Conservation (phyloP, 192 early-diverging fungal species). For the Helicostylum pulchrum region DNA sequence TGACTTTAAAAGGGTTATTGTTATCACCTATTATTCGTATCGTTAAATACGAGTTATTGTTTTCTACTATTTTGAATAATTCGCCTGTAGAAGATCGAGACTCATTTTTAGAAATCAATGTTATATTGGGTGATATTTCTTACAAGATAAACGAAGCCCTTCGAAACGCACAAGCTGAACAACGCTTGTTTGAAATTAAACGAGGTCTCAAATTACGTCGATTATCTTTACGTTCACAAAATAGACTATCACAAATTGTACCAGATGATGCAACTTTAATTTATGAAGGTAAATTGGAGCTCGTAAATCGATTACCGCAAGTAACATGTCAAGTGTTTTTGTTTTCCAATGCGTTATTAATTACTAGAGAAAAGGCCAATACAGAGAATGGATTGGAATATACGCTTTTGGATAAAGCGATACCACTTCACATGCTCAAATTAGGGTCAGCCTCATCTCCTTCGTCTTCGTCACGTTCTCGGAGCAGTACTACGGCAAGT, state of each 20-base stretch:
- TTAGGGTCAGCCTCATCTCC: neutral
- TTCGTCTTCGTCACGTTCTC: neutral
- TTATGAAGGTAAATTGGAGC: slow-evolving; percentile 3
- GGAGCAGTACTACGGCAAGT: neutral
- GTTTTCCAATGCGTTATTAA: slow-evolving; percentile 6
- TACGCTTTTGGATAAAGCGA: slow-evolving; percentile 4
- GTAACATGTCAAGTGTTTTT: slow-evolving; percentile 13
- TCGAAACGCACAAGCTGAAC: slow-evolving; percentile 14
- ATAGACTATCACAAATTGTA: neutral
- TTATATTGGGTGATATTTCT: slow-evolving; percentile 3
- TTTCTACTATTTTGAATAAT: slow-evolving; percentile 10
- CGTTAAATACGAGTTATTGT: slow-evolving; percentile 1
- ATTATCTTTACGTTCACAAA: neutral
- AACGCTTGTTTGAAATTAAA: slow-evolving; percentile 6
- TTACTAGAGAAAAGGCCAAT: neutral
- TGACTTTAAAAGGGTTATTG: slow-evolving; percentile 1
- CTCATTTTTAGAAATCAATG: neutral
- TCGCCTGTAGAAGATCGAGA: slow-evolving; percentile 9
- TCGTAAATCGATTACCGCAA: neutral
- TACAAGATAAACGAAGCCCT: slow-evolving; percentile 20
- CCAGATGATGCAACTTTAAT: slow-evolving; percentile 7
- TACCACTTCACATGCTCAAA: slow-evolving; percentile 13
- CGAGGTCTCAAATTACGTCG: neutral
- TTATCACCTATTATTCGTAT: slow-evolving; percentile 4
- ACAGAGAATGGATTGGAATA: neutral